A percentile compares a stretch with the other conserved stretches of the same genome.
phyloP scores from a whole-genome alignment of 768 basidiomycete genomes.

The Tricholoma bakamatsutake region DNA sequence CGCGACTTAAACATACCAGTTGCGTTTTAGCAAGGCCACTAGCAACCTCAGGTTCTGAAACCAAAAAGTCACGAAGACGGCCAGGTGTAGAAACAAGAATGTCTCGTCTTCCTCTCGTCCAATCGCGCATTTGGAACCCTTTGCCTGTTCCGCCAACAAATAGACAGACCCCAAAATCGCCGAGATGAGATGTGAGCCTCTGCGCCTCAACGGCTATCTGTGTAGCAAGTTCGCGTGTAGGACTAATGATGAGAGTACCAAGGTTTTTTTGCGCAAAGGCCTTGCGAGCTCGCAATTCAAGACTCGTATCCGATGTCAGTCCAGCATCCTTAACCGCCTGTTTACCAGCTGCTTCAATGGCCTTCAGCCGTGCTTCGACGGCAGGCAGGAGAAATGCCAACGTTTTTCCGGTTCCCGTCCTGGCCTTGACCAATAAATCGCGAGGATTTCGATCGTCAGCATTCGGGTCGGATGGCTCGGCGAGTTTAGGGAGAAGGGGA shows the following conservation, averaged over 20 bases:
- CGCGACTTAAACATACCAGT: constrained; percentile 38
- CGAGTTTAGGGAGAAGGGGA: constrained; percentile 65
- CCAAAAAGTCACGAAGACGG: constrained; percentile 68
- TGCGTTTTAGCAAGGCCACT: constrained; percentile 48
- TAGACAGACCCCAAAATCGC: constrained; percentile 61
- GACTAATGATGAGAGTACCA: constrained; percentile 79
- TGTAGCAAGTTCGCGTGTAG: constrained; percentile 85
- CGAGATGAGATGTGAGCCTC: constrained; percentile 55
- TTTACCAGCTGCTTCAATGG: constrained; percentile 41
- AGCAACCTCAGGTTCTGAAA: constrained; percentile 49
- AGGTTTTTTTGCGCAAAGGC: constrained; percentile 41
- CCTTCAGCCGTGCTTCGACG: constrained; percentile 66
- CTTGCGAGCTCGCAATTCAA: constrained; percentile 25
- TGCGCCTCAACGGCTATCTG: constrained; percentile 85
- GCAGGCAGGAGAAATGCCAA: constrained; percentile 85
- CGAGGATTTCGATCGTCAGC: constrained; percentile 28
- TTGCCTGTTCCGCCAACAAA: constrained; percentile 77
- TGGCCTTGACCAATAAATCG: constrained; percentile 83
- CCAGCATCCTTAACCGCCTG: constrained; percentile 39
- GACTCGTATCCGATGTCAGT: constrained; percentile 21
- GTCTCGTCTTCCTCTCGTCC: constrained; percentile 59
- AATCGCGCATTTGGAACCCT: constrained; percentile 59
- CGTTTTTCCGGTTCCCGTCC: constrained; percentile 88
- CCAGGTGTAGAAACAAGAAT: constrained; percentile 92
- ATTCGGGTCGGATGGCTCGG: constrained; percentile 40